These are phyloP conservation scores for Bifiguratus adelaidae DNA, from an alignment of 192 early-diverging fungal genomes.

Conservation along the genomic window DNA sequence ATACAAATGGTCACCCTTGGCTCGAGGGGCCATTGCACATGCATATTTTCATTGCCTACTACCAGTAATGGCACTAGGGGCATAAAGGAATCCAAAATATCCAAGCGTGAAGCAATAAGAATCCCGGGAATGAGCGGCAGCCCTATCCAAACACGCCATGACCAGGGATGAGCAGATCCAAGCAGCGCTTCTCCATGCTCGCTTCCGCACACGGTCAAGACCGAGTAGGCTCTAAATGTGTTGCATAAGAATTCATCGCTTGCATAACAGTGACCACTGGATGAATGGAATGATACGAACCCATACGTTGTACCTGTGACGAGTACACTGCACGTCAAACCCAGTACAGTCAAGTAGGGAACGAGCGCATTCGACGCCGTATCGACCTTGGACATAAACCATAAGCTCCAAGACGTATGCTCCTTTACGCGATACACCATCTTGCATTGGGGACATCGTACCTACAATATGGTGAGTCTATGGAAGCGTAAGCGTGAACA, in stretches of 20 bases:
- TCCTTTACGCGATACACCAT: constrained; percentile 49
- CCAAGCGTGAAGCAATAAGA: constrained; percentile 49
- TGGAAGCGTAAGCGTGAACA: not conserved
- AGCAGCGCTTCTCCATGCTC: constrained; percentile 47
- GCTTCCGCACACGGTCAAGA: constrained; percentile 55
- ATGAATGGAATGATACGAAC: too few species aligned
- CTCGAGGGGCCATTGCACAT: constrained; percentile 43
- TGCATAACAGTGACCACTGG: too few species aligned
- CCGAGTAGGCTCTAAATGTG: constrained; percentile 52
- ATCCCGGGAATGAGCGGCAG: constrained; percentile 37
- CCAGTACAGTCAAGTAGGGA: constrained; percentile 49
- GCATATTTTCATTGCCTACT: constrained; percentile 35
- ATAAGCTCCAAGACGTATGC: constrained; percentile 32
- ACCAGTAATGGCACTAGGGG: constrained; percentile 49
- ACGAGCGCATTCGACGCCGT: constrained; percentile 41
- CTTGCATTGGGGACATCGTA: constrained; percentile 61
- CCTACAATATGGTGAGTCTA: constrained; percentile 19
- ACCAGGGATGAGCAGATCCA: constrained; percentile 39
- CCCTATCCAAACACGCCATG: constrained; percentile 51
- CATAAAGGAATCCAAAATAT: constrained; percentile 43
- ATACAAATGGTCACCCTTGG: constrained; percentile 48
- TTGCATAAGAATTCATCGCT: too few species aligned
- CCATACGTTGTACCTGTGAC: constrained; percentile 59
- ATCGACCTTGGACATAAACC: constrained; percentile 36
- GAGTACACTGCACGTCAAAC: constrained; percentile 47